Evolutionary conservation across 2,329 filamentous ascomycete species (phyloP), one percentile per base, ranked within the genome.

Genomic region (Phyllosticta ampelicida): DNA sequence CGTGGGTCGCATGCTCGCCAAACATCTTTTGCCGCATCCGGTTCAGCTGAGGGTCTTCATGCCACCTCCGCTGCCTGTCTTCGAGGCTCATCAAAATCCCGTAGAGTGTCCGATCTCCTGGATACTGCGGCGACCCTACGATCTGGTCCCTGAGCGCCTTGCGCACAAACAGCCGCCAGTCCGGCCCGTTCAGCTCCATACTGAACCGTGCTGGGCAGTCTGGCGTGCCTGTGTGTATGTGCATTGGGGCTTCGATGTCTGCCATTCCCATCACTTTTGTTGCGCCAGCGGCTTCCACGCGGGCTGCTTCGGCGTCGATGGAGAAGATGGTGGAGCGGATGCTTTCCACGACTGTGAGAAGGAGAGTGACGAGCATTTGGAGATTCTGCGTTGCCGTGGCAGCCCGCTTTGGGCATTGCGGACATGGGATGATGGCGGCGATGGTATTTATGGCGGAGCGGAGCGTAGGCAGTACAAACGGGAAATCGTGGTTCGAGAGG

Each of bases 301-400:
- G 62, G n/a, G 58, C 56, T 0, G 73, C 67, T 62, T 77, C 75
- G 9, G 60, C 59, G 30, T 75, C 71, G 56, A 79, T 74, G 20
- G 68, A 64, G 1, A 62, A 54, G 1, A 79, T 67, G 0, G 75
- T 63, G 58, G 71, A 73, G 52, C 67, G 63, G 63, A 75, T 77
- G 49, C 73, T 70, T 51, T 75, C 71, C 1, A 71, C 67, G 21
- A 78, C 65, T 20, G 70, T 70, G 59, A 72, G 69, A 16, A 78
- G 65, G 2, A 79, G 65, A 1, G 74, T 70, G 9, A 68, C 66
- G 9, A 78, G 63, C 5, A 75, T 66, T 36, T 75, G 70, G 0
- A 72, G 67, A 61, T 79, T 80, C 58, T 78, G 76, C 4, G 76
- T 69, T 0, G 72, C 74, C 13, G 69, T 70, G 60, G 75, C 73